phyloP scores from a whole-genome alignment of 768 basidiomycete genomes.

The Leccinellum luteum region DNA sequence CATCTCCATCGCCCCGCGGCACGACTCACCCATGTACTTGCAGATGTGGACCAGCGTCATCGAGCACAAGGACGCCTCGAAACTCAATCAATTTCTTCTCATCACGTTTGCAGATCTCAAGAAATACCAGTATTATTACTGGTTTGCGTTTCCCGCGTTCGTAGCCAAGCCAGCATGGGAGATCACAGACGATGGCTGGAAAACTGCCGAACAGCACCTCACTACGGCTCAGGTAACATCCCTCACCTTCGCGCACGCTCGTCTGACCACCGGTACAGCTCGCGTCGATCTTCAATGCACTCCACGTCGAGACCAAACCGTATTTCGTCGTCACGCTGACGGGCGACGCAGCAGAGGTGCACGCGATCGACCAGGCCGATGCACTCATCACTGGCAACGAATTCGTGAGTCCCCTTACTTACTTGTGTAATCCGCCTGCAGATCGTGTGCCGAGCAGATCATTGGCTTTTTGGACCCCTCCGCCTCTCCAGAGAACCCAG shows the following conservation, averaged over 20 bases:
- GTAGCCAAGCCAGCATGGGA: constrained; percentile 90
- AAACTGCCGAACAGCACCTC: constrained; percentile 44
- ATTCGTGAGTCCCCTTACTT: constrained; percentile 36
- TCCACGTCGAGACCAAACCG: constrained; percentile 41
- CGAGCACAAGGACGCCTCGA: constrained; percentile 48
- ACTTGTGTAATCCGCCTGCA: neutral
- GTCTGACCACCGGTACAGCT: constrained; percentile 39
- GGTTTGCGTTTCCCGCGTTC: constrained; percentile 96
- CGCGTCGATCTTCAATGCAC: constrained; percentile 47
- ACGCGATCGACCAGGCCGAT: constrained; percentile 54
- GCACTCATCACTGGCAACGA: constrained; percentile 53
- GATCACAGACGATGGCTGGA: constrained; percentile 63
- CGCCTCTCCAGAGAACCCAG: constrained; percentile 66
- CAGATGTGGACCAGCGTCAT: constrained; percentile 72
- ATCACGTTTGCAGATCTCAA: constrained; percentile 97
- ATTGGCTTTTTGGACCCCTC: constrained; percentile 86
- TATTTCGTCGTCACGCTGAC: constrained; percentile 62
- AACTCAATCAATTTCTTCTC: constrained; percentile 77
- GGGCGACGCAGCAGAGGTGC: constrained; percentile 39
- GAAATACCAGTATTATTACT: constrained; percentile 97
- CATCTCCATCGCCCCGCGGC: neutral
- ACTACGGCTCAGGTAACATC: constrained; percentile 39
- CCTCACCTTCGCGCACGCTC: neutral
- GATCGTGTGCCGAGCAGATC: constrained; percentile 34
- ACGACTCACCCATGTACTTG: neutral